Base-by-base conservation (phyloP, 2,329 filamentous ascomycete genomes). In the Parastagonospora nodorum region DNA sequence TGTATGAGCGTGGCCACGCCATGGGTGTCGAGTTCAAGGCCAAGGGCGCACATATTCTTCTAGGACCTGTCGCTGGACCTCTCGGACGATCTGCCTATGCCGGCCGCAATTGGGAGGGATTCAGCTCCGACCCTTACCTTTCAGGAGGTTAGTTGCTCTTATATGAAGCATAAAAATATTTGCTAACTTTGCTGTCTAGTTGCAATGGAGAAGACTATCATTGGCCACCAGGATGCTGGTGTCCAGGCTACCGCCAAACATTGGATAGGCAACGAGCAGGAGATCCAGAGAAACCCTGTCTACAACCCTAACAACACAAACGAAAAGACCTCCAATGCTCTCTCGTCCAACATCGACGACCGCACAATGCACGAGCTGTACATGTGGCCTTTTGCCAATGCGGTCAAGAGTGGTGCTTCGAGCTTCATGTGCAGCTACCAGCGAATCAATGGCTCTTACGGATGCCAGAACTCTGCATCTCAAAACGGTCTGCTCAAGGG, bases 311-410 rank as follows among this genome's bases (percentile, higher is more conserved):
- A 74, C 82, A 87, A 64, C 85, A 60, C 36, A 48, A 74, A 66
- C 2, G 75, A 54, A 69, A 55, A 58, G 7, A 53, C 50, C 35
- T 64, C 77, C 75, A 81, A 85, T 58, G 80, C 84, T 8, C 69
- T 82, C 9, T 86, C 82, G 0, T 77, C 84, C 30, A 88, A 88
- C 58, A 75, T 88, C 5, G 81, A 88, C 52, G 86, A 88, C 66
- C 80, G 82, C 55, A 85, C 85, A 0, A 76, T 88, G 47, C 85
- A 88, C 58, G 85, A 88, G 66, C 75, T 83, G 19, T 89, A 89
- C 53, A 75, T 85, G 4, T 88, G 84, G 80, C 85, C 86, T 0
- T 89, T 88, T 50, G 80, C 84, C 60, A 82, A 88, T 48, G 81
- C 82, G 0, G 72, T 88, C 11, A 77, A 73, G 30, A 84, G 84